A percentile compares a stretch with the other conserved stretches of the same genome.
Evolutionary conservation across 148 eudicot genomes (phyloP).

Genomic region (Camellia japonica): DNA sequence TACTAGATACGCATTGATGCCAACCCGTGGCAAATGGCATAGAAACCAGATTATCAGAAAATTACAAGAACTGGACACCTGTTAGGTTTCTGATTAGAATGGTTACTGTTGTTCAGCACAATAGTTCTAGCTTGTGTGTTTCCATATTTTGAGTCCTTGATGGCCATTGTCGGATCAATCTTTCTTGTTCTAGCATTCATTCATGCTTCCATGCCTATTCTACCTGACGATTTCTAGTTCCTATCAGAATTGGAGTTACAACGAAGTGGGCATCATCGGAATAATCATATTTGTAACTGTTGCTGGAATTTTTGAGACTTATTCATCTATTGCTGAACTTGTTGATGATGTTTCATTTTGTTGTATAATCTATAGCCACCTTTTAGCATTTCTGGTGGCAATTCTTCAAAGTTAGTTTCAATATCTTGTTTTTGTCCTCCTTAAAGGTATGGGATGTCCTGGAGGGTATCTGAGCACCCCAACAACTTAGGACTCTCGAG

Average conservation of each 20-base stretch:
- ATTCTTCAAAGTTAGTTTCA: not conserved
- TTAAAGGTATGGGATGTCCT: too few relatives aligned
- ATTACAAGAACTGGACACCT: constrained; percentile 13
- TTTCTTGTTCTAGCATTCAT: constrained; percentile 17
- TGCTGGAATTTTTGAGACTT: constrained; percentile 29
- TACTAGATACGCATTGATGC: constrained; percentile 26
- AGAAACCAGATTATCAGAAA: constrained; percentile 22
- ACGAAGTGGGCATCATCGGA: constrained; percentile 11
- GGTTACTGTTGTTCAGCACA: constrained; percentile 25
- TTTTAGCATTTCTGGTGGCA: not conserved
- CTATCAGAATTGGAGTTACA: constrained; percentile 18
- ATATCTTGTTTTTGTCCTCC: not conserved
- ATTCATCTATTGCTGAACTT: constrained; percentile 23
- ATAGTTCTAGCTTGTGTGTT: constrained; percentile 23
- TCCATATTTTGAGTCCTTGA: constrained; percentile 18
- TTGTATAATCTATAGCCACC: not conserved
- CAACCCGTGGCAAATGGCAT: constrained; percentile 32
- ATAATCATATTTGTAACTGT: constrained; percentile 21
- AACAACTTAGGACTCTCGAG: too few relatives aligned
- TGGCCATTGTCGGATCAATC: constrained; percentile 21
- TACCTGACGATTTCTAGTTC: constrained; percentile 20
- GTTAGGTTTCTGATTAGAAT: constrained; percentile 21
- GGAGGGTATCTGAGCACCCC: too few relatives aligned
- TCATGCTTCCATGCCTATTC: constrained; percentile 22
- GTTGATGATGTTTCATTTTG: constrained; percentile 20